Base-by-base conservation (phyloP, 2,329 filamentous ascomycete species). In the Parasarocladium wereldwijsianum region DNA sequence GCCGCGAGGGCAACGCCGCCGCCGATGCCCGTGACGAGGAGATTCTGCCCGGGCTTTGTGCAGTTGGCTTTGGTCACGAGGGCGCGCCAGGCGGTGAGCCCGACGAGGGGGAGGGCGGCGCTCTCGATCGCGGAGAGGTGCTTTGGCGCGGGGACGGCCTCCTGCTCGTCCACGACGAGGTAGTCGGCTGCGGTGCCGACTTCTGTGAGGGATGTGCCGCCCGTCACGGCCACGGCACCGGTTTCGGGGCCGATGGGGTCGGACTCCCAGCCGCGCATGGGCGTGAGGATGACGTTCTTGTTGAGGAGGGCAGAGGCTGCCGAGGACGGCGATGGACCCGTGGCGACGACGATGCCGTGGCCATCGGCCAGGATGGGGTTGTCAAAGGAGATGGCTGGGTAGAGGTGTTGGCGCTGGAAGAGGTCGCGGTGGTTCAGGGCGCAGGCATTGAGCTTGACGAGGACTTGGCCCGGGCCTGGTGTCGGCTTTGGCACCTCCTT, bases 401-500 rank as follows among this genome's bases (percentile, higher is more conserved):
- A 96, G 23, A 93, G 72, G 47, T 86, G 78, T 52, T 90, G 85
- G 32, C 87, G 81, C 54, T 93, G 80, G 60, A 94, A 96, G 42
- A 93, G 72, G 53, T 96, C 90, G 43, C 86, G 80, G 60, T 96
- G 90, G 61, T 96, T 96, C 29, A 96, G 73, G 10, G 87, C 79
- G 2, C 77, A 81, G 30, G 85, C 81, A 20, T 70, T 67, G 46
- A 96, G 62, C 44, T 71, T 73, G 37, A 96, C 60, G 6, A 92
- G 62, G 40, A 93, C 61, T 50, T 94, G 67, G 37, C 62, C 62
- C 11, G 69, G 66, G 16, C 70, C 66, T 0, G 77, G 77, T 2
- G 58, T 61, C 16, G 78, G 78, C 38, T 65, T 62, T 33, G 76
- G 65, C 11, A 77, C 55, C 19, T 72, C 58, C 37, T 70, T 71